Percentiles rank a stretch among this genome's conserved stretches.
Evolutionary conservation across 2,329 filamentous ascomycete species (phyloP).

Genomic region (Cadophora malorum): DNA sequence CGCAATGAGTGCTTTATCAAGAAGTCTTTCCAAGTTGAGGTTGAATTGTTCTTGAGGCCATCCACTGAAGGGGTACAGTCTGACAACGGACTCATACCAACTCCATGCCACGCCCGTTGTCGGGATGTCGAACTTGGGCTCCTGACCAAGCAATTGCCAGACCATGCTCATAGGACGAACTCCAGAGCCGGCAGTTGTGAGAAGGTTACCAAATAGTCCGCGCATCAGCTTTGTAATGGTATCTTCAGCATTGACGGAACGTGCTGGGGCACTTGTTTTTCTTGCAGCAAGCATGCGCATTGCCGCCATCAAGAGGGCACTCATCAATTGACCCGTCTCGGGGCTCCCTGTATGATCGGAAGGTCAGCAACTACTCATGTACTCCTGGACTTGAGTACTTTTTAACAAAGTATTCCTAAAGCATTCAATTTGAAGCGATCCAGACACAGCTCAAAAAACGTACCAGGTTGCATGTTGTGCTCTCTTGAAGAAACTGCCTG

Average conservation of each 20-base stretch:
- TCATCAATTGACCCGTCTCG: slow-evolving; percentile 36
- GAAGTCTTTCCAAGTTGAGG: slow-evolving; percentile 36
- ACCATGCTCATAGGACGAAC: slow-evolving; percentile 38
- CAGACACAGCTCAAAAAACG: too few relatives aligned
- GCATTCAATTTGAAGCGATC: too few relatives aligned
- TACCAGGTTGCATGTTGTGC: slow-evolving; percentile 29
- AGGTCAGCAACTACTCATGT: too few relatives aligned
- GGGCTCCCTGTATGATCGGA: slow-evolving; percentile 17
- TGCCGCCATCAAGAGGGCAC: slow-evolving; percentile 39
- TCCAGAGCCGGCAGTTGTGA: slow-evolving; percentile 42
- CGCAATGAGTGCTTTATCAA: slow-evolving; percentile 35
- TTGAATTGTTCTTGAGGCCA: slow-evolving; percentile 35
- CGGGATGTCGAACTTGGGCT: slow-evolving; percentile 35
- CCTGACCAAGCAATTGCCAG: slow-evolving; percentile 35
- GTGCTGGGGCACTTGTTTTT: slow-evolving; percentile 31
- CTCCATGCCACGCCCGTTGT: slow-evolving; percentile 31
- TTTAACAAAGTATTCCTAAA: too few relatives aligned
- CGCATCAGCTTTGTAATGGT: slow-evolving; percentile 42
- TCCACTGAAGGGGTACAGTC: slow-evolving; percentile 36
- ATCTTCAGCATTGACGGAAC: slow-evolving; percentile 32
- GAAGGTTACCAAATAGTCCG: slow-evolving; percentile 41
- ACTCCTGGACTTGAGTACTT: too few relatives aligned
- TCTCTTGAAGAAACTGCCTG: slow-evolving; percentile 31
- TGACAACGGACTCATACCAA: slow-evolving; percentile 37
- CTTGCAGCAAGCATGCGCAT: slow-evolving; percentile 40